Base-by-base conservation (phyloP, 805 yeast genomes). In the Zygosaccharomyces rouxii region DNA sequence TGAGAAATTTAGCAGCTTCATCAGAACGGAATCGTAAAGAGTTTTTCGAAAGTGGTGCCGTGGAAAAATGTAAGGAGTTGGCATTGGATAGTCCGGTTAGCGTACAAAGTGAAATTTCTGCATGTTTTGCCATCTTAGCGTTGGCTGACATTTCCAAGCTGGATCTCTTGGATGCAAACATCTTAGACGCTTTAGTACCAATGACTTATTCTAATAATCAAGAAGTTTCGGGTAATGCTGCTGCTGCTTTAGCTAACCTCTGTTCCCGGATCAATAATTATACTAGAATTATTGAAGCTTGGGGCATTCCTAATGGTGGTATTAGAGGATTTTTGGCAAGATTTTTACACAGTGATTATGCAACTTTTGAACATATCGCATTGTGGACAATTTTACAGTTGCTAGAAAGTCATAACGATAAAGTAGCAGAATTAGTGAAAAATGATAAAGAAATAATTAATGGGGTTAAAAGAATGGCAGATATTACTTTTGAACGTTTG, bases 221-320 rank as follows among this genome's bases (percentile, higher is more conserved):
- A 50, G 99, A 95, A 70, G 97, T 94, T 14, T 94, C 96, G 67
- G 99, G 99, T 49, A 94, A 94, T 69, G 86, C 96, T 2, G 99
- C 98, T 13, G 99, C 99, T 31, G 98, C 99, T 1, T 77, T 94
- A 56, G 99, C 99, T 26, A 94, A 94, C 64, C 73, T 94, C 58
- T 89, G 97, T 57, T 89, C 97, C 4, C 81, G 97, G 69, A 88
- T 92, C 31, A 79, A 79, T 58, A 90, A 88, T 58, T 90, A 90
- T 68, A 77, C 82, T 50, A 83, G 84, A 55, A 87, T 94, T 52
- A 76, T 89, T 49, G 77, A 80, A 47, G 78, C 83, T 55, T 94
- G 97, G 95, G 73, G 78, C 19, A 72, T 73, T 50, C 95, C 96
- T 38, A 79, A 78, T 44, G 89, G 88, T 51, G 98, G 98, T 49